Evolutionary conservation across 495 filamentous ascomycete species (phyloP).

Genomic region (Talaromyces wortmannii): DNA sequence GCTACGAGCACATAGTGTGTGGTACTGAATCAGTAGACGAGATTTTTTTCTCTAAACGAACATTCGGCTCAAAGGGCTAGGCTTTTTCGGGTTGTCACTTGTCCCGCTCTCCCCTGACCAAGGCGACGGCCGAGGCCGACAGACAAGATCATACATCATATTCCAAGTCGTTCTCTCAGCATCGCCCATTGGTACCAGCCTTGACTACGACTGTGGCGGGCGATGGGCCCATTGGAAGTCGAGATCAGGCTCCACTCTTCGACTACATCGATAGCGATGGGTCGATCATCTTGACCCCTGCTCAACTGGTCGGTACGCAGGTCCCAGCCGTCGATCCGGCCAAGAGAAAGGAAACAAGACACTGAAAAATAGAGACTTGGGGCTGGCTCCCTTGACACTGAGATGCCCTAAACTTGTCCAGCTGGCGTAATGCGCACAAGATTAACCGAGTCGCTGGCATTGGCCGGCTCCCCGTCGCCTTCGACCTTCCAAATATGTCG

Average conservation of each 20-base stretch:
- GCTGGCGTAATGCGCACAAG: background rate
- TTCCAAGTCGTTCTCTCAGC: background rate
- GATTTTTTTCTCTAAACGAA: background rate
- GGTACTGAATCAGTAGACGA: too few relatives aligned
- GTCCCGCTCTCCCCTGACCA: background rate
- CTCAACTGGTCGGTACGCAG: slow-evolving; percentile 4
- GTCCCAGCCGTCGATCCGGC: slow-evolving; percentile 4
- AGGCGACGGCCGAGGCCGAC: background rate
- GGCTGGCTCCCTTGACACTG: background rate
- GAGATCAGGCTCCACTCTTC: slow-evolving; percentile 4
- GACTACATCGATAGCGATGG: slow-evolving; percentile 4
- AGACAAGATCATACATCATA: background rate
- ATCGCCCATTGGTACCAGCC: background rate
- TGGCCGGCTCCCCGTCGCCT: background rate
- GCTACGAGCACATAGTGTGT: too few relatives aligned
- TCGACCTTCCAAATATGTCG: slow-evolving; percentile 2
- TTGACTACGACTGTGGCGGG: background rate
- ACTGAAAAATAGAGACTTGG: too few relatives aligned
- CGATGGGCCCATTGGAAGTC: background rate
- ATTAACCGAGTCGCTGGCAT: background rate
- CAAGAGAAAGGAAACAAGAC: background rate
- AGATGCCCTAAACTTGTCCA: background rate
- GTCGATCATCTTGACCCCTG: slow-evolving; percentile 3
- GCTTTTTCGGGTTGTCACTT: background rate
- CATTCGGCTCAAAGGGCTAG: background rate